phyloP scores from a whole-genome alignment of 176 grass and related monocot species.

The bread wheat (Triticum aestivum) region DNA sequence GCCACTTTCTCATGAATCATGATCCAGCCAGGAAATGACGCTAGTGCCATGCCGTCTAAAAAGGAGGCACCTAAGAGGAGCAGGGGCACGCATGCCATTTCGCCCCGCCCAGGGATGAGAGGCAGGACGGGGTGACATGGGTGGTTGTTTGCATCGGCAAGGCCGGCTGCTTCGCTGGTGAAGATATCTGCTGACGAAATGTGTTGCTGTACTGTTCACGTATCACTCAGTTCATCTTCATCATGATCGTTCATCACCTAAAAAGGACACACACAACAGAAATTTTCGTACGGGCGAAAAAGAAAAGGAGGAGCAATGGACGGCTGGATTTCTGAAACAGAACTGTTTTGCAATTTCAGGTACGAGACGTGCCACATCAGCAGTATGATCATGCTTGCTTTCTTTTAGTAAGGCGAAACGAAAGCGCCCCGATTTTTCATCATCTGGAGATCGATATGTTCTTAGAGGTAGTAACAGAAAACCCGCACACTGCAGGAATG shows the following conservation, averaged over 20 bases:
- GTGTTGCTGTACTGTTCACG: background rate
- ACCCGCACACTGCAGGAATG: background rate
- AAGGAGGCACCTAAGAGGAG: no score
- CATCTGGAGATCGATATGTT: background rate
- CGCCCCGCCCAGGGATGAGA: background rate
- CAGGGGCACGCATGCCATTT: background rate
- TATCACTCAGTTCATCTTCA: slow-evolving; percentile 4
- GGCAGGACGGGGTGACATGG: background rate
- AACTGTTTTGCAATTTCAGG: background rate
- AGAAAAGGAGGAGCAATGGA: background rate
- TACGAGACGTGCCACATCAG: background rate
- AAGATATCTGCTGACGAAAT: slow-evolving; percentile 36
- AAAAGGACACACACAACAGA: background rate
- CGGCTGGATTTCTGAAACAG: background rate
- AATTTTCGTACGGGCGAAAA: background rate
- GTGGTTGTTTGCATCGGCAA: slow-evolving; percentile 24
- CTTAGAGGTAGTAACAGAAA: background rate
- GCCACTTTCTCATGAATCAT: slow-evolving; percentile 23
- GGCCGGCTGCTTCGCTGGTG: slow-evolving; percentile 23
- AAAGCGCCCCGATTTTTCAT: background rate
- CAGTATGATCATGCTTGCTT: background rate
- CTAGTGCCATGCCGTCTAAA: background rate
- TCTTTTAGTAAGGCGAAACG: background rate
- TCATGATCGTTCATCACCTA: background rate
- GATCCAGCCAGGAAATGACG: background rate